Conservation (phyloP, 768 basidiomycete species). For the Boletus patriciae region DNA sequence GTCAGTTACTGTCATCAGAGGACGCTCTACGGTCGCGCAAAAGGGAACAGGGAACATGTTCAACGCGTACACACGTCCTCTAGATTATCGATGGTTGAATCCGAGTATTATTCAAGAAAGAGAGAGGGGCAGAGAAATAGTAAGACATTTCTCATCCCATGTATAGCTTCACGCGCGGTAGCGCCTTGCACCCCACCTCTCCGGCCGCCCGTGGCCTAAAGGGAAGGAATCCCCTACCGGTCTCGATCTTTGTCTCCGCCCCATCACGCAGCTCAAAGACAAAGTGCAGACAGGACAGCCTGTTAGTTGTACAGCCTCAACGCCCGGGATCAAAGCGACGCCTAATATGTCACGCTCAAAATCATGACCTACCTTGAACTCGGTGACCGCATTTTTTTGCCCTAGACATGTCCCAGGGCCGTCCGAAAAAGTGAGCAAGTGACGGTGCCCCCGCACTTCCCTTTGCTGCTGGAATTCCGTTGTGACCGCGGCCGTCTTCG, state of each 20-base stretch:
- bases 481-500: constrained; percentile 13
- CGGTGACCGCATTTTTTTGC: constrained; percentile 44
- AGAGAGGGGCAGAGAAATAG: too few relatives aligned
- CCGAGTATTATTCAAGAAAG: too few relatives aligned
- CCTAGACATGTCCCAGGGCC: constrained; percentile 52
- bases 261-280: constrained; percentile 39
- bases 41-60: too few relatives aligned
- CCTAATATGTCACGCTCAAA: too few relatives aligned
- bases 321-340: too few relatives aligned
- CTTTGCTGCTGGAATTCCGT: constrained; percentile 34
- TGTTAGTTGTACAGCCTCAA: constrained; percentile 16
- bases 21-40: too few relatives aligned
- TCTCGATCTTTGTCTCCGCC: constrained; percentile 16
- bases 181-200: constrained; percentile 24
- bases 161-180: constrained; percentile 22
- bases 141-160: too few relatives aligned
- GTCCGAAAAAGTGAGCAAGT: constrained; percentile 51
- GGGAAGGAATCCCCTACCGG: not conserved
- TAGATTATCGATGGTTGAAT: too few relatives aligned
- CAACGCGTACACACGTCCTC: too few relatives aligned
- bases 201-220: constrained; percentile 16
- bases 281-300: constrained; percentile 46
- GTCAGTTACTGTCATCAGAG: too few relatives aligned
- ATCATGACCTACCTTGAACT: constrained; percentile 31
- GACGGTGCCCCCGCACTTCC: constrained; percentile 47